Evolutionary conservation across 345 rosid species (phyloP), one percentile per base, ranked within the genome.

Genomic region (Draba incana): DNA sequence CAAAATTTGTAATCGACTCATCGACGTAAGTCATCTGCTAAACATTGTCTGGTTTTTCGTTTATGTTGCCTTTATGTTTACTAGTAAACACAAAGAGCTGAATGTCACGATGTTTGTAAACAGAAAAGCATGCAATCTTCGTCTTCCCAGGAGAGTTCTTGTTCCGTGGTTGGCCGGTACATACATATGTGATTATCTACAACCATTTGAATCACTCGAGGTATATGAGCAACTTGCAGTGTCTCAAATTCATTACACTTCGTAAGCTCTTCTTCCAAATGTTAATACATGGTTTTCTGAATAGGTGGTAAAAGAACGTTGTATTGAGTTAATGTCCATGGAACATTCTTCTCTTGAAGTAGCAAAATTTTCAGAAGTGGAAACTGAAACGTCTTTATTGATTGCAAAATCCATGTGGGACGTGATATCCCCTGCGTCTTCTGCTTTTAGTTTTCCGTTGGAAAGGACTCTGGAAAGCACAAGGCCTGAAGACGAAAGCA

Each of bases 251-350:
- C 59, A 33, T 27, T 11, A 14, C 5, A 0, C 67, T 28, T 33
- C 48, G 30, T 39, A 16, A 35, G 24, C 48, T 62, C n/a, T 60
- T 59, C 39, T 49, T 58, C 33, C 28, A 23, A 14, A 14, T 64
- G 20, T 46, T 28, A 13, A 13, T 5, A 23, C 14, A 25, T 27
- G 39, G 27, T 45, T 39, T 7, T 50, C 27, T 24, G 62, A 54
- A 60, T 25, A 93, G 98, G 89, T 87, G 42, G 42, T 90, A 66
- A 88, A 87, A 75, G 96, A 90, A 59, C 98, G 84, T 68, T 93
- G 94, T 52, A 76, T 81, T 10, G 97, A 90, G 84, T 52, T 90
- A 74, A 85, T 88, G 86, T 86, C 91, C 23, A 83, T 84, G 89
- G 92, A 84, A 78, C 47, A 69, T 62, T 77, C 81, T 41, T 78